Percentiles rank a stretch among this genome's conserved stretches.
phyloP scores from a whole-genome alignment of 371 early-diverging fungal species.

The Zopfochytrium polystomum region DNA sequence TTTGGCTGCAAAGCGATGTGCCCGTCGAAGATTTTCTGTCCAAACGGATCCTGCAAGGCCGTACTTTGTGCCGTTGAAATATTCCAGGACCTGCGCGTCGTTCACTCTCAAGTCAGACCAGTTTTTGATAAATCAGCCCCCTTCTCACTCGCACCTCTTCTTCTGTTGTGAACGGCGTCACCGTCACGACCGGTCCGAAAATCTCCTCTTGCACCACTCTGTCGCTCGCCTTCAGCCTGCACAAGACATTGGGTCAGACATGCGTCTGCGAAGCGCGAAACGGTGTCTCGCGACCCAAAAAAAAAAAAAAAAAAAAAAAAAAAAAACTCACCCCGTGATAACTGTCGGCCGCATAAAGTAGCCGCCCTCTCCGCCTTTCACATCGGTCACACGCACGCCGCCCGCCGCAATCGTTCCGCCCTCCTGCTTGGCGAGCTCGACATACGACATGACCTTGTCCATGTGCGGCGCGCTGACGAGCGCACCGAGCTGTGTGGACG shows the following conservation, averaged over 20 bases:
- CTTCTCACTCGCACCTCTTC: too few relatives aligned
- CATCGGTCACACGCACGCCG: slow-evolving; percentile 24
- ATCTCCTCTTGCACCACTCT: slow-evolving; percentile 77
- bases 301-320: too few relatives aligned
- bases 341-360: slow-evolving; percentile 68
- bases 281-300: too few relatives aligned
- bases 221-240: slow-evolving; percentile 51
- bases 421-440: slow-evolving; percentile 61
- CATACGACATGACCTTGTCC: slow-evolving; percentile 66
- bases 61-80: slow-evolving; percentile 70
- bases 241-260: too few relatives aligned
- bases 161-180: slow-evolving; percentile 67
- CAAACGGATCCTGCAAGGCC: slow-evolving; percentile 80
- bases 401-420: slow-evolving; percentile 59
- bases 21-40: slow-evolving; percentile 61
- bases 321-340: slow-evolving; percentile 58
- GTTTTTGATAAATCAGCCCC: too few relatives aligned
- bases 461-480: slow-evolving; percentile 57
- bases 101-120: too few relatives aligned
- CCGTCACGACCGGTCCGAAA: slow-evolving; percentile 72
- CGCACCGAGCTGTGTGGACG: slow-evolving; percentile 58
- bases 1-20: slow-evolving; percentile 57
- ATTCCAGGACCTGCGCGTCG: too few relatives aligned
- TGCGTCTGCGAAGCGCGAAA: too few relatives aligned
- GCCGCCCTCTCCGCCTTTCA: slow-evolving; percentile 21